Conservation (phyloP, 2,329 filamentous ascomycete genomes). For the Fusarium domesticum region DNA sequence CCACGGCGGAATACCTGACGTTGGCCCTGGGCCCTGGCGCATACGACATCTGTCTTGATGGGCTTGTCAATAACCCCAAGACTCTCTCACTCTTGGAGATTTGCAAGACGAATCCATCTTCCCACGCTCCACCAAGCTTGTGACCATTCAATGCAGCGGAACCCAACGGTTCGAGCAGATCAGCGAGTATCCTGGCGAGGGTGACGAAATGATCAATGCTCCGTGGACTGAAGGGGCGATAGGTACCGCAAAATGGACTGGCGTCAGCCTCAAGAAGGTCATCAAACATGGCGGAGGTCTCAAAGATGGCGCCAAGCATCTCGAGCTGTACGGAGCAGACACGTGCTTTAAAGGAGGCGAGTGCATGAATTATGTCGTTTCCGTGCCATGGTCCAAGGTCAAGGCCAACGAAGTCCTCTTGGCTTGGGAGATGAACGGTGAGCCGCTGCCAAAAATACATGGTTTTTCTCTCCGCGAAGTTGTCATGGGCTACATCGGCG, state of each 20-base stretch:
- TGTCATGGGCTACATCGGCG: slow-evolving; percentile 66
- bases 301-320: slow-evolving; percentile 50
- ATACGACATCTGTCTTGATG: slow-evolving; percentile 55
- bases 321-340: slow-evolving; percentile 68
- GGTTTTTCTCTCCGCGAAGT: slow-evolving; percentile 61
- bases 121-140: slow-evolving; percentile 54
- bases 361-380: slow-evolving; percentile 65
- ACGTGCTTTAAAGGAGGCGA: slow-evolving; percentile 69
- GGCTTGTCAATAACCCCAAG: slow-evolving; percentile 58
- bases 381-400: slow-evolving; percentile 65
- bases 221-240: slow-evolving; percentile 67
- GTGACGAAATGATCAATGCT: slow-evolving; percentile 56
- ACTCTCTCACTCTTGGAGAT: slow-evolving; percentile 56
- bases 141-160: slow-evolving; percentile 66
- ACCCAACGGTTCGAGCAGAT: slow-evolving; percentile 70
- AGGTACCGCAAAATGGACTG: slow-evolving; percentile 60
- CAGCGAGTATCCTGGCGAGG: slow-evolving; percentile 60
- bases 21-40: slow-evolving; percentile 55
- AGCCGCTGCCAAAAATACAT: slow-evolving; percentile 62
- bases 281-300: slow-evolving; percentile 69
- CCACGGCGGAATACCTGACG: slow-evolving; percentile 67
- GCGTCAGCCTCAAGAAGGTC: slow-evolving; percentile 65
- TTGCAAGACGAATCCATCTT: slow-evolving; percentile 59
- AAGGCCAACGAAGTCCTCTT: slow-evolving; percentile 64
- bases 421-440: slow-evolving; percentile 70